Evolutionary conservation across 106 monocot genomes (phyloP), one percentile per base, ranked within the genome.

Genomic region (Xerophyta viscosa): DNA sequence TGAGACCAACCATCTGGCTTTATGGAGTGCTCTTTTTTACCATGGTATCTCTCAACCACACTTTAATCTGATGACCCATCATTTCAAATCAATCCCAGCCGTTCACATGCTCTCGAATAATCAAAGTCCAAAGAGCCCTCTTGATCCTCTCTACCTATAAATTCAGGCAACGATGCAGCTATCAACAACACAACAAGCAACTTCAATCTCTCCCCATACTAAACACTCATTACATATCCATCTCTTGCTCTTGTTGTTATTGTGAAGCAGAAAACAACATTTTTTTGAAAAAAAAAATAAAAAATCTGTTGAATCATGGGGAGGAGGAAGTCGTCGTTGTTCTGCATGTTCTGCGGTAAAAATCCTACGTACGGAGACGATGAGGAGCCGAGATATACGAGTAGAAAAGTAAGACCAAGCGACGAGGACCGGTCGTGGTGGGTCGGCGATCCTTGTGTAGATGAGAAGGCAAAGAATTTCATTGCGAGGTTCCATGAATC

Each of bases 401-500:
- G 29, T 5, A 28, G 29, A 6, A 52, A 52, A 29, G 29, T 52
- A 52, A 26, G 52, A n/a, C 52, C 29, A 2, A 52, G 52, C 29
- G 27, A 52, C 18, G 52, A 52, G n/a, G 52, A 52, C n/a, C 52
- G 28, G 18, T 2, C 14, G 27, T 29, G 10, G 10, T 52, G 28
- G 27, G 52, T 30, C n/a, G 52, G 52, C 5, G 52, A 52, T 12
- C 52, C 52, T 15, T 26, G n/a, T 27, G 52, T 52, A 12, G 52
- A 52, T 17, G 29, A 28, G 52, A 52, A 52, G 52, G 52, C 52
- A 14, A 12, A 27, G 2, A 29, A 28, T 27, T 52, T 29, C 52
- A 52, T 52, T 29, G 52, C 52, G 14, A 52, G n/a, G 52, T 52
- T 52, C 52, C 52, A 52, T 27, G 52, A 52, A 27, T 12, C 28